phyloP scores from a whole-genome alignment of 192 early-diverging fungal genomes.

The Endogone sp. region DNA sequence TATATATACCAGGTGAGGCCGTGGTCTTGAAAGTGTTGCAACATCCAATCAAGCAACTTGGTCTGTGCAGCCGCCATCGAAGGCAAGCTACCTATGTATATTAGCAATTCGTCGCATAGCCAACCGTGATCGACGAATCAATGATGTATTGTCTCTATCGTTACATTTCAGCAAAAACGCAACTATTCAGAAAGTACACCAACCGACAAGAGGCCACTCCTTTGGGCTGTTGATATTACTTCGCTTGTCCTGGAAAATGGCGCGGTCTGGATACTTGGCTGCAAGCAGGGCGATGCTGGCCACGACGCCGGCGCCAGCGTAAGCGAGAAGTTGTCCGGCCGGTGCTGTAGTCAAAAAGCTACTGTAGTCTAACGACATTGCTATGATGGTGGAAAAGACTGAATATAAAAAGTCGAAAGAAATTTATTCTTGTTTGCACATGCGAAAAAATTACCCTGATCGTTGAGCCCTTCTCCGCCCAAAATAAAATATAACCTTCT shows the following conservation, averaged over 20 bases:
- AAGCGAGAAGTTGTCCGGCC: background rate
- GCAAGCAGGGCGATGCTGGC: constrained; percentile 8
- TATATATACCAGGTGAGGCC: constrained; percentile 19
- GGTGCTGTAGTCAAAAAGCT: too few relatives aligned
- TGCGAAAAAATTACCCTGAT: too few relatives aligned
- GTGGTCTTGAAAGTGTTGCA: constrained; percentile 4
- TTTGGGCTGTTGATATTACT: constrained; percentile 9
- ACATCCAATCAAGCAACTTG: constrained; percentile 15
- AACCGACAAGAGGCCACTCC: constrained; percentile 23
- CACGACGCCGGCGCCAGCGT: constrained; percentile 1
- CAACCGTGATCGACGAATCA: too few relatives aligned
- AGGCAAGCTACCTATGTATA: constrained; percentile 1
- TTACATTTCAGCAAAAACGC: too few relatives aligned
- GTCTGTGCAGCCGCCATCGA: constrained; percentile 2
- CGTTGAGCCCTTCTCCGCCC: too few relatives aligned
- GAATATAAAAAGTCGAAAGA: too few relatives aligned
- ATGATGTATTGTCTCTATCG: too few relatives aligned
- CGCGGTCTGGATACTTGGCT: constrained; percentile 25
- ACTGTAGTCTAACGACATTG: too few relatives aligned
- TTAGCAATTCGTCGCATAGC: too few relatives aligned
- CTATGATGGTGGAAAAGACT: too few relatives aligned
- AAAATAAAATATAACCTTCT: too few relatives aligned
- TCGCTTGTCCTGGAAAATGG: constrained; percentile 23
- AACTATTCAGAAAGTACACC: background rate
- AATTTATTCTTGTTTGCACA: too few relatives aligned